These are phyloP conservation scores for Jimgerdemannia flammicorona DNA, from an alignment of 192 early-diverging fungal species.

Conservation along the genomic window DNA sequence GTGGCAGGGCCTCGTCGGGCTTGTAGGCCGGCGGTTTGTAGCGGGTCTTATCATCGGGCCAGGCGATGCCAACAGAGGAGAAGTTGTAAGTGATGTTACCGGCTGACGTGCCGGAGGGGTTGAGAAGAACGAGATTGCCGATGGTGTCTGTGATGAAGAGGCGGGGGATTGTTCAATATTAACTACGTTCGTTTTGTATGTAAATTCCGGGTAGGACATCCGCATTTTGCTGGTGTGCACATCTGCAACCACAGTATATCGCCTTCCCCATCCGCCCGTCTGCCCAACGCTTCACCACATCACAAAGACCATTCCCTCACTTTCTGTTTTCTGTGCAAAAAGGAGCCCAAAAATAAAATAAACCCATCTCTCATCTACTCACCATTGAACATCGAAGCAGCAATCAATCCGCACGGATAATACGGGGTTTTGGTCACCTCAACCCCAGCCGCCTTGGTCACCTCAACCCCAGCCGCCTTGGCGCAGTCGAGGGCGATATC, in stretches of 20 bases:
- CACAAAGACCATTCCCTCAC: no score
- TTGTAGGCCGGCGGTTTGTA: slow-evolving; percentile 56
- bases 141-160: slow-evolving; percentile 53
- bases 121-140: slow-evolving; percentile 48
- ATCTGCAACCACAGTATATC: neutral
- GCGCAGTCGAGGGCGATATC: slow-evolving; percentile 50
- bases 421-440: slow-evolving; percentile 28
- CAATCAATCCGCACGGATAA: slow-evolving; percentile 98
- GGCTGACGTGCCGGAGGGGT: slow-evolving; percentile 34
- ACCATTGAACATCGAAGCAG: slow-evolving; percentile 98
- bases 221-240: neutral
- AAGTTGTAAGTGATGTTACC: slow-evolving; percentile 51
- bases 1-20: slow-evolving; percentile 64
- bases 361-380: slow-evolving; percentile 1
- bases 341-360: neutral
- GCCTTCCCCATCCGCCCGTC: neutral
- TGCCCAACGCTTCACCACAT: neutral
- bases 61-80: slow-evolving; percentile 73
- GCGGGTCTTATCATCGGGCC: slow-evolving; percentile 77
- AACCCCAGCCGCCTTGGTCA: slow-evolving; percentile 43
- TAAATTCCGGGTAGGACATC: neutral
- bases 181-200: neutral
- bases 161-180: no score
- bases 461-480: slow-evolving; percentile 43
- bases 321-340: no score